Evolutionary conservation across 257 asterid species (phyloP).

Genomic region (Ophiorrhiza pumila): DNA sequence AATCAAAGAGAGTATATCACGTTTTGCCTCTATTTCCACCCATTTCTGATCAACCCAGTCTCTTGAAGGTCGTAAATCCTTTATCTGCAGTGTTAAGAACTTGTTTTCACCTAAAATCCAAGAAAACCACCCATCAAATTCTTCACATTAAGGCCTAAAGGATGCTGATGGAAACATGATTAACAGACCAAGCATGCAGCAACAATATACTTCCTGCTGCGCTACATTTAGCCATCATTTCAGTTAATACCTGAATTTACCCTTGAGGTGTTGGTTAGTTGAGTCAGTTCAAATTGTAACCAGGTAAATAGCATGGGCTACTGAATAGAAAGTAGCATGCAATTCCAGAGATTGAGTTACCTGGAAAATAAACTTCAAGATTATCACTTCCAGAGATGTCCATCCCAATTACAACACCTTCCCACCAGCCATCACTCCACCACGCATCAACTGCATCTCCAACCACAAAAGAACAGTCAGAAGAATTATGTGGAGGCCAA

Average conservation of each 20-base stretch:
- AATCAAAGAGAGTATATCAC: constrained; percentile 39
- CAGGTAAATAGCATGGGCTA: neutral
- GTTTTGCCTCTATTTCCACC: constrained; percentile 35
- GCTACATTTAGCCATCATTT: neutral
- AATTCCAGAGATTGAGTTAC: constrained; percentile 24
- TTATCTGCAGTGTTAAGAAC: constrained; percentile 32
- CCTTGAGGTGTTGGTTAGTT: neutral
- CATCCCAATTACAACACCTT: constrained; percentile 46
- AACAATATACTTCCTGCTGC: neutral
- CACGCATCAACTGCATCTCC: constrained; percentile 70
- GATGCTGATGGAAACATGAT: neutral
- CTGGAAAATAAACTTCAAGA: constrained; percentile 51
- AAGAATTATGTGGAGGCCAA: constrained; percentile 35
- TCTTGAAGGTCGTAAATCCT: constrained; percentile 42
- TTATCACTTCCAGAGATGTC: constrained; percentile 20
- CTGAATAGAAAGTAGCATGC: neutral
- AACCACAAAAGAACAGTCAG: constrained; percentile 26
- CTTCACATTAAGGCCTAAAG: constrained; percentile 1
- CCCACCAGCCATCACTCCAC: constrained; percentile 84
- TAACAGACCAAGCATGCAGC: neutral
- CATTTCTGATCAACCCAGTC: constrained; percentile 58
- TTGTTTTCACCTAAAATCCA: constrained; percentile 39
- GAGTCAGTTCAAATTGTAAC: neutral
- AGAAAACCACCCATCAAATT: neutral
- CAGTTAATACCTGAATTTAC: neutral